phyloP scores from a whole-genome alignment of 2,329 filamentous ascomycete species.

The Fusarium lateritium region DNA sequence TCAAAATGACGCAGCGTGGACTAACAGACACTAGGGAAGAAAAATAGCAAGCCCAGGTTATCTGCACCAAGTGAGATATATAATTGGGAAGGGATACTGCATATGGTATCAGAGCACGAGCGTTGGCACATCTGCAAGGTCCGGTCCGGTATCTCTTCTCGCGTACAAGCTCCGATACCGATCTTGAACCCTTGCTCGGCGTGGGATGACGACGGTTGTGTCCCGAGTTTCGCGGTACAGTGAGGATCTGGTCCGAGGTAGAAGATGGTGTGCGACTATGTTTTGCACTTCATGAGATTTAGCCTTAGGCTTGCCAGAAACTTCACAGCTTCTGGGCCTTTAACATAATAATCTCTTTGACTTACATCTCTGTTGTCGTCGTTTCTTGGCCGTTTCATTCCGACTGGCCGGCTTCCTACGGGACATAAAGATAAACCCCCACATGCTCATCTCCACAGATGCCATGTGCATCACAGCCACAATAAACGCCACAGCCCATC shows the following conservation, averaged over 20 bases:
- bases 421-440: conserved; percentile 39
- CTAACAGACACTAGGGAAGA: conserved; percentile 41
- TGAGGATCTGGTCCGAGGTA: conserved; percentile 21
- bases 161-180: conserved; percentile 34
- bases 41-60: conserved; percentile 11
- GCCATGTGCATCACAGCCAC: conserved; percentile 15
- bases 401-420: conserved; percentile 45
- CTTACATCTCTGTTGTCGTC: conserved; percentile 1
- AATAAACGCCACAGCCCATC: neutral
- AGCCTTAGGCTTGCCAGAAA: neutral
- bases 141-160: conserved; percentile 21
- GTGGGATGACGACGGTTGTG: conserved; percentile 40
- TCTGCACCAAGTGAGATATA: neutral
- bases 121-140: conserved; percentile 14
- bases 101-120: conserved; percentile 21
- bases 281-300: neutral
- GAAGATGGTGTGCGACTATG: neutral
- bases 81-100: conserved; percentile 10
- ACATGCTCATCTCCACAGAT: conserved; percentile 27
- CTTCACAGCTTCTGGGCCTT: neutral
- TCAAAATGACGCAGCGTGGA: conserved; percentile 48
- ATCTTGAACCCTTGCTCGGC: conserved; percentile 37
- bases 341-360: neutral
- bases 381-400: conserved; percentile 42
- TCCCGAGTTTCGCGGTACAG: conserved; percentile 20